Base-by-base conservation (phyloP, 768 basidiomycete genomes). In the Termitomyces titanicus region DNA sequence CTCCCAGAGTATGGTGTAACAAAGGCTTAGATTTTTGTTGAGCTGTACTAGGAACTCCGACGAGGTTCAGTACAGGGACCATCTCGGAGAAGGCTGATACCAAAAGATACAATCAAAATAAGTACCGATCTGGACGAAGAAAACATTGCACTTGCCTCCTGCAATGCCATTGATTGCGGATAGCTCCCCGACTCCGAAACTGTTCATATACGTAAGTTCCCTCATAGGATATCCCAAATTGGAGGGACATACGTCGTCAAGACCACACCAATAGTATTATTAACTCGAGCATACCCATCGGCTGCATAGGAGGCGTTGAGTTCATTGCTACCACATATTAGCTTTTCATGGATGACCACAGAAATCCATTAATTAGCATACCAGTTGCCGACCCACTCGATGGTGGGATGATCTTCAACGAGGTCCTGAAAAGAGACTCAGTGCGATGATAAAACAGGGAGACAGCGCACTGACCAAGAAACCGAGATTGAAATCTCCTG, bases 281-380 rank as follows among this genome's bases (percentile, higher is more conserved):
- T 94, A 47, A 94, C 85, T 54, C 95, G 82, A 20, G 94, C 91
- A 69, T 96, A 96, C 8, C 94, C 94, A 63, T 95, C 94, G 0
- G 92, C 92, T n/a, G 94, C 94, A 69, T 97, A 97, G 0, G 91
- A 79, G 0, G 91, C 89, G 60, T 94, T 92, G 47, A 94, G 77
- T 66, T 94, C 89, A 56, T 92, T 92, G 60, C 89, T 90, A 56
- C 0, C 39, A 15, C 17, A 29, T 15, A 50, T 52, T 18, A 57
- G 47, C 4, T 38, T n/a, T 31, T 20, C 2, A 25, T 20, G 5
- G 27, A 20, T n/a, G 5, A 15, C 4, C 22, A 13, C 11, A 1
- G 2, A 17, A 7, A 15, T 43, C 9, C 9, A 29, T 29, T 3
- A 2, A 11, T 40, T 9, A 17, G 25, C 43, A 7, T 68, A 87